Base-by-base conservation (phyloP, 1,284 basidiomycete species). In the Mycena sp. region DNA sequence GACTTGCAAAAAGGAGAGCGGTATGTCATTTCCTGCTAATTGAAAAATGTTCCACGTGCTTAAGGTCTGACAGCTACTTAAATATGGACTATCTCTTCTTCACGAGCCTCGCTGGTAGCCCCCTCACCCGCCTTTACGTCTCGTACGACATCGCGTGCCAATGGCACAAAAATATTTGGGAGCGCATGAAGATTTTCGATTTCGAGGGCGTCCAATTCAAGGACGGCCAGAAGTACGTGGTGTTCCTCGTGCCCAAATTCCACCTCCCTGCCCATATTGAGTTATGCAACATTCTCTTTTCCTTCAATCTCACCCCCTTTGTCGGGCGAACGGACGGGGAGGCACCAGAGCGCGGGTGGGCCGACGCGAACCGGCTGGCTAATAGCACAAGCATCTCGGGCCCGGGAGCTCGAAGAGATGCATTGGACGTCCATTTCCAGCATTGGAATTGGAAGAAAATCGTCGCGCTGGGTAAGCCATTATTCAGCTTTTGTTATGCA, bases 1-100 rank as follows among this genome's bases (percentile, higher is more conserved):
- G 63, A 64, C 26, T 25, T 64, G 16, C 63, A 64, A 25, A 48
- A 48, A 21, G 63, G 63, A 0, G 63, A 61, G 43, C 43, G 63
- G 63, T 64, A 17, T 2, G 58, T 19, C 3, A 3, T 21, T 30
- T 25, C 35, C 28, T n/a, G n/a, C 17, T 11, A 6, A n/a, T 38
- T 6, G 14, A n/a, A n/a, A 28, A 5, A 23, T 12, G 21, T 21
- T 19, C 2, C 1, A 6, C 1, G 6, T 37, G 11, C 29, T 57
- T 12, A 58, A 35, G 16, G n/a, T n/a, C 48, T 25, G 5, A 12
- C 28, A 58, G 56, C 1, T 58, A 58, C 14, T 16, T 58, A 3
- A 58, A 58, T 28, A 58, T 58, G 56, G 56, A 58, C 23, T 58
- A 58, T 41, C 9, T 45, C 2, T 38, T 51, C 17, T 59, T 21